These are phyloP conservation scores for Ramaria sp. DNA, from an alignment of 768 basidiomycete species.

Conservation along the genomic window DNA sequence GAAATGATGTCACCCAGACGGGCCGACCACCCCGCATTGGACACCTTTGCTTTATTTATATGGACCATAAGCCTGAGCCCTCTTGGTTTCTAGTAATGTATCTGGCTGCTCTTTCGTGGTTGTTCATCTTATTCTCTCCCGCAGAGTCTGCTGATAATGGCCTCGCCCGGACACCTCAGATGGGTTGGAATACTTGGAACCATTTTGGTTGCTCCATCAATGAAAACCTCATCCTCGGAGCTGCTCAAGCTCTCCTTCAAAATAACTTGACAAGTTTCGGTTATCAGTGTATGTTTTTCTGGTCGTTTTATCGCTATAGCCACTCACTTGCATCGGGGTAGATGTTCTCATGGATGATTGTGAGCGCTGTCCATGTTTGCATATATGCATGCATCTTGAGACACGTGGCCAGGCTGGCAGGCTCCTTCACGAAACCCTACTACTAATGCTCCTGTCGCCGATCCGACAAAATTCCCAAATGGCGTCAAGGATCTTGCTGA, in stretches of 20 bases:
- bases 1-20: too few species aligned
- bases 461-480: slow-evolving; percentile 21
- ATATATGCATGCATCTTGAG: neutral
- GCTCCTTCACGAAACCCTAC: slow-evolving; percentile 18
- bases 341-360: slow-evolving; percentile 30
- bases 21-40: too few species aligned
- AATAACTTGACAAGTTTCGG: slow-evolving; percentile 24
- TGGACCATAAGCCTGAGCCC: too few species aligned
- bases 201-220: slow-evolving; percentile 27
- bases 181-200: slow-evolving; percentile 31
- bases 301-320: neutral
- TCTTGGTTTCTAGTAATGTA: too few species aligned
- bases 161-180: slow-evolving; percentile 23
- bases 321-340: slow-evolving; percentile 9
- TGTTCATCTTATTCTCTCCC: neutral
- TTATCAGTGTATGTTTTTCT: slow-evolving; percentile 24
- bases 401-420: slow-evolving; percentile 23
- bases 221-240: slow-evolving; percentile 24
- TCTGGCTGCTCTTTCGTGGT: neutral
- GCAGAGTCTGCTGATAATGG: slow-evolving; percentile 16
- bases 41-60: too few species aligned
- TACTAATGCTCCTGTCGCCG: slow-evolving; percentile 21
- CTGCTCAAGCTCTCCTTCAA: slow-evolving; percentile 23
- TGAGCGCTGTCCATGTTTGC: slow-evolving; percentile 11
- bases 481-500: slow-evolving; percentile 22